Conservation (phyloP, 2,329 filamentous ascomycete genomes). For the Rhynchosporium agropyri region DNA sequence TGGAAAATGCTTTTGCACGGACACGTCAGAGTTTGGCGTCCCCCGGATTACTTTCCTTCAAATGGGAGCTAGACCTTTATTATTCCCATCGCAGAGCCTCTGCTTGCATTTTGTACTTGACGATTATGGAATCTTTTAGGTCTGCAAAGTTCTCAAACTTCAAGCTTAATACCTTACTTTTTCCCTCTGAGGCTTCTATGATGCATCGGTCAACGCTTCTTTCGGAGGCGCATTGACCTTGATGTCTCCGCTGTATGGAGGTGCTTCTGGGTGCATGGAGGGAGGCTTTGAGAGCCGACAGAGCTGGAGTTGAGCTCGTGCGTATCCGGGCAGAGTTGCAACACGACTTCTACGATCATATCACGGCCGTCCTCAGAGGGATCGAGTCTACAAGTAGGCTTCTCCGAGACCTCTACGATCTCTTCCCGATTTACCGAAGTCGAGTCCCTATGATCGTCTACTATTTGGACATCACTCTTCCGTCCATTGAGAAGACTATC, state of each 20-base stretch:
- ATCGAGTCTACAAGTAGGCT: constrained; percentile 46
- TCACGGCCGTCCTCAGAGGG: constrained; percentile 49
- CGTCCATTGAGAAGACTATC: constrained; percentile 56
- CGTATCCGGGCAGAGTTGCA: constrained; percentile 52
- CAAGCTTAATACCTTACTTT: background rate
- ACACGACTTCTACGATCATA: constrained; percentile 48
- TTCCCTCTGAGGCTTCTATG: constrained; percentile 19
- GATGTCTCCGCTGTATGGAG: constrained; percentile 41
- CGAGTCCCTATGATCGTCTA: constrained; percentile 56
- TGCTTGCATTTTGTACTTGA: constrained; percentile 18
- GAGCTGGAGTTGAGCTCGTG: constrained; percentile 52
- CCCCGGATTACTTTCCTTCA: constrained; percentile 16
- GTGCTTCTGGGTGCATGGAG: constrained; percentile 51
- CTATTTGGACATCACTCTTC: constrained; percentile 59
- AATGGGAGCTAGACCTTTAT: constrained; percentile 18
- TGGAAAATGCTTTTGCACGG: constrained; percentile 27
- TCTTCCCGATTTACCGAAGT: constrained; percentile 53
- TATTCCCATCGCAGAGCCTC: constrained; percentile 34
- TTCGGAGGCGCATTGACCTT: constrained; percentile 33
- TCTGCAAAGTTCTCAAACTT: constrained; percentile 19
- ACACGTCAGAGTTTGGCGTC: constrained; percentile 40
- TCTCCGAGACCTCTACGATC: constrained; percentile 58
- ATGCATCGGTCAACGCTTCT: constrained; percentile 28
- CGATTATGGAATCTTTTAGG: constrained; percentile 21
- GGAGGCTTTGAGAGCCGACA: constrained; percentile 57